Percentiles rank a stretch among this genome's conserved stretches.
phyloP scores from a whole-genome alignment of 352 stramenopile species.

The Blastocystis sp. region DNA sequence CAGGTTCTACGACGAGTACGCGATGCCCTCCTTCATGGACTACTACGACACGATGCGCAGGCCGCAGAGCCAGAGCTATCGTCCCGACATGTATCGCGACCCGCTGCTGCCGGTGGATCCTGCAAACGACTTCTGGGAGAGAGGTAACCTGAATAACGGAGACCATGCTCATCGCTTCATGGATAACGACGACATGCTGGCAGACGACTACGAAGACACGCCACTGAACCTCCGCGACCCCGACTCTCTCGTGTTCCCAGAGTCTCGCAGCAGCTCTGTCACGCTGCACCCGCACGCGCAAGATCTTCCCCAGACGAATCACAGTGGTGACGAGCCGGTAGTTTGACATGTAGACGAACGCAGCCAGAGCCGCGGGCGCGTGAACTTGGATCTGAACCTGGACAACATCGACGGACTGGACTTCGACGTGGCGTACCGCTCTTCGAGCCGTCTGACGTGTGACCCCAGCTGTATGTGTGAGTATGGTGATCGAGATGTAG shows the following conservation, averaged over 20 bases:
- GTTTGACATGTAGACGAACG: too few relatives aligned
- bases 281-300: neutral
- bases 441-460: neutral
- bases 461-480: neutral
- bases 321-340: too few relatives aligned
- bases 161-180: neutral
- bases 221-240: slow-evolving; percentile 17
- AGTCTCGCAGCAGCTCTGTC: neutral
- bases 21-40: too few relatives aligned
- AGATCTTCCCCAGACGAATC: too few relatives aligned
- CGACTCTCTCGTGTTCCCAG: slow-evolving; percentile 5
- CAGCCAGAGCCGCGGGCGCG: neutral
- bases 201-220: slow-evolving; percentile 17
- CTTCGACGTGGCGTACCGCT: neutral
- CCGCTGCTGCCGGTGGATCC: neutral
- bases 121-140: neutral
- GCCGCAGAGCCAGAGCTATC: neutral
- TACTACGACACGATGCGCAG: too few relatives aligned
- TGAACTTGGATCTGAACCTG: neutral
- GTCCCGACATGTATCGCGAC: neutral
- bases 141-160: neutral
- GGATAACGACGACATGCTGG: slow-evolving; percentile 4
- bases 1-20: too few relatives aligned
- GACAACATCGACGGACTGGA: neutral
- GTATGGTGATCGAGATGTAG: neutral